Evolutionary conservation across 2,329 filamentous ascomycete species (phyloP), one percentile per base, ranked within the genome.

Genomic region (Penicillium thymicola): DNA sequence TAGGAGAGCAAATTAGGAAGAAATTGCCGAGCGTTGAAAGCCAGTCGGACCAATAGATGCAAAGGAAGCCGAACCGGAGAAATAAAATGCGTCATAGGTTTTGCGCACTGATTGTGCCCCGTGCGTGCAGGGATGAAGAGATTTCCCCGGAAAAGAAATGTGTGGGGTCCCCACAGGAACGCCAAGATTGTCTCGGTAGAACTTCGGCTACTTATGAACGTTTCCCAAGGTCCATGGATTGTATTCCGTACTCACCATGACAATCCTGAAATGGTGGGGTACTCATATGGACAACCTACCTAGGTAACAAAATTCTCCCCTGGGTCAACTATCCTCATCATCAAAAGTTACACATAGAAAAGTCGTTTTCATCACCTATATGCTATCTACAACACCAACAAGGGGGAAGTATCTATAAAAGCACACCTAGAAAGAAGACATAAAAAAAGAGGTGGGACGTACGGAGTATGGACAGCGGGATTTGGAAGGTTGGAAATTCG

Each of bases 161-260:
- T 42, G 48, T 51, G 48, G 48, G 48, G 48, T 51, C 48, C 28
- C 48, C 48, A 49, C 25, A 9, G 16, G 23, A 40, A 40, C 21
- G 46, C 48, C 48, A 51, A 42, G 37, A 32, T 34, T 16, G 30
- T 5, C 28, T 42, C 48, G 48, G 48, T 4, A 51, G 21, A 51
- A 51, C 38, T 43, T 38, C 48, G 48, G 48, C 2, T 40, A 32
- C 5, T 28, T 30, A 11, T 30, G 46, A n/a, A 46, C 18, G 16
- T 25, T 25, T 21, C 30, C 14, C 14, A 7, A 10, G n/a, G 16
- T n/a, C 1, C 2, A 4, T 2, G 13, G 5, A 13, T 13, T 6
- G 11, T n/a, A n/a, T n/a, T n/a, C n/a, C n/a, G n/a, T 36, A 8
- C 14, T 16, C 14, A 36, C 34, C 9, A 36, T 7, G 16, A n/a